Evolutionary conservation across 2,329 filamentous ascomycete genomes (phyloP), one percentile per base, ranked within the genome.

Genomic region (Chaetothyriales sp.): DNA sequence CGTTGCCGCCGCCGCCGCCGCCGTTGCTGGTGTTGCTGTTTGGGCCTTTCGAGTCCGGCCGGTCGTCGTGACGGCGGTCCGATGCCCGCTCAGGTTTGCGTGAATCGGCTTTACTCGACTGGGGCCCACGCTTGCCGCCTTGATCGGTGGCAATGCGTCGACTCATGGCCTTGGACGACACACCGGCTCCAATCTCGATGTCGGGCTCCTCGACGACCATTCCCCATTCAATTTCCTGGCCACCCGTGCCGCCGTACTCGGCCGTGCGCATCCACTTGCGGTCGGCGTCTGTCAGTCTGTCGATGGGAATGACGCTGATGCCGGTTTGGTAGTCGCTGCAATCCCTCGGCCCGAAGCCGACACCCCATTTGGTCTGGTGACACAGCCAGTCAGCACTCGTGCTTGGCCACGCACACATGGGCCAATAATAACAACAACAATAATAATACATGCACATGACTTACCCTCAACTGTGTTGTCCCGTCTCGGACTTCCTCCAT

Each of bases 361-460:
- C 92, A 59, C 92, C 92, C 92, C 92, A 98, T 58, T 92, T 83
- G 43, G 90, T 97, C 82, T 92, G n/a, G n/a, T n/a, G n/a, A n/a
- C n/a, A n/a, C n/a, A n/a, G n/a, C n/a, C n/a, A n/a, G 59, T 69
- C 60, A 69, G 64, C 40, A 46, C 22, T 43, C 15, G n/a, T n/a
- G n/a, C n/a, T n/a, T 15, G 47, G 47, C 44, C 43, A 47, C 49
- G 19, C 7, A 49, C 10, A 44, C 18, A 46, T n/a, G n/a, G n/a
- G n/a, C n/a, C n/a, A n/a, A n/a, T n/a, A n/a, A n/a, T n/a, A n/a
- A n/a, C n/a, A n/a, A n/a, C n/a, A n/a, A n/a, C n/a, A n/a, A n/a
- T n/a, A n/a, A n/a, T n/a, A n/a, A n/a, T n/a, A n/a, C n/a, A n/a
- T n/a, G n/a, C n/a, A 15, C 33, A 29, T 52, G 48, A 65, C 81